Percentiles rank a stretch among this genome's conserved stretches.
Conservation (phyloP, 148 eudicot species). For the Fagopyrum tataricum region DNA sequence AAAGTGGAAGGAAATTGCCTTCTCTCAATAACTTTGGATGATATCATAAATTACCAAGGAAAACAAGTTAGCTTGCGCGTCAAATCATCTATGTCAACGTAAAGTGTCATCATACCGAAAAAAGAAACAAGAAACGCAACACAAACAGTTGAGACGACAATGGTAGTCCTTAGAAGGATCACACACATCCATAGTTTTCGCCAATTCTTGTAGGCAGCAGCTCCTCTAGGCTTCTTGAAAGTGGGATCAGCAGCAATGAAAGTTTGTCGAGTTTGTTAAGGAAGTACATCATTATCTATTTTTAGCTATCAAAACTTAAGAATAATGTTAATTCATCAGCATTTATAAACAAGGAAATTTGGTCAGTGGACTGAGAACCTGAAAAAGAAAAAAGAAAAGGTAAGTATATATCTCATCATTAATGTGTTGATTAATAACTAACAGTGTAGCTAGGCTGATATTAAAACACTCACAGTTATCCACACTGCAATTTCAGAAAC, state of each 20-base stretch:
- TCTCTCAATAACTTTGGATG: conserved; percentile 20
- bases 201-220: conserved; percentile 42
- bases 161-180: conserved; percentile 41
- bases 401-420: background rate
- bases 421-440: background rate
- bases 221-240: conserved; percentile 72
- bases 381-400: conserved; percentile 15
- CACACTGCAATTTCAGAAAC: conserved; percentile 59
- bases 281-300: background rate
- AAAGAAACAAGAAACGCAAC: conserved; percentile 66
- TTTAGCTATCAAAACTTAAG: background rate
- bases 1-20: background rate
- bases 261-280: background rate
- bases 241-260: conserved; percentile 54
- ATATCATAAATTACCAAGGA: conserved; percentile 35
- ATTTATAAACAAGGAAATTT: conserved; percentile 49
- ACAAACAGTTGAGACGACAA: conserved; percentile 52
- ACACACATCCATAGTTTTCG: conserved; percentile 34
- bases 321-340: background rate
- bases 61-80: too few relatives aligned
- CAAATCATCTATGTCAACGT: background rate
- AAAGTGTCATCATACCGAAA: conserved; percentile 32
- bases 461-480: conserved; percentile 54
- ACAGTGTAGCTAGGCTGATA: background rate
- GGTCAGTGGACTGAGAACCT: conserved; percentile 70